Evolutionary conservation across 208 protist genomes (phyloP), one percentile per base, ranked within the genome.

Genomic region (Cochliopodium minus): DNA sequence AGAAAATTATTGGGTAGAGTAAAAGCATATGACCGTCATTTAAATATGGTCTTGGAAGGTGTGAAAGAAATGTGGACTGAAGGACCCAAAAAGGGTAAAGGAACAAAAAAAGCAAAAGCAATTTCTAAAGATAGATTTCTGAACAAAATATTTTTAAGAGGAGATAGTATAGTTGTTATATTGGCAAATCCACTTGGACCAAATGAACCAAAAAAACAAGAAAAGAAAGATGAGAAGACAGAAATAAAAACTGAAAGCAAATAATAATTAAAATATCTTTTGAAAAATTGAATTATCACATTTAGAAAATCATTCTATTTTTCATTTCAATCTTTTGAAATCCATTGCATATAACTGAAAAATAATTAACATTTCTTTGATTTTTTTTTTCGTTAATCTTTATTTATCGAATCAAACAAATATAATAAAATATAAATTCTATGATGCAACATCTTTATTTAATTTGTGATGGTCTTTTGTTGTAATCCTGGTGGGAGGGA

Each of bases 11-110:
- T 99, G 25, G 92, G 76, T 6, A 77, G 83, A 28, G 92, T 99
- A 1, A 87, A 93, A 64, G 96, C 96, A 5, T 99, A 97, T 72
- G 96, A 99, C 72, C 82, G 96, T 39, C 96, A 99, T 76, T 97
- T 94, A 65, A 99, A 99, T 68, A 87, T 99, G 69, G 88, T 99
- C 17, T 76, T 99, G n/a, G 93, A 98, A 65, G 85, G 92, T 50
- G 91, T 94, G 38, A 85, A 93, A 64, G 90, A 95, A 62, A 87
- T 93, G 59, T 95, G 90, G 90, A 95, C 84, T 9, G 86, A 94
- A 55, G 48, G 71, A 46, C 77, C 83, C 23, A 84, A 83, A 51
- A 64, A 57, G 28, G 77, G 76, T 42, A 86, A 89, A 59, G 82
- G 78, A 26, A 60, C 61, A 51, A 87, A 87, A 61, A 78, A 88